A percentile compares a stretch with the other conserved stretches of the same genome.
Evolutionary conservation across 2,329 filamentous ascomycete species (phyloP).

Genomic region (Fusarium oxysporum): DNA sequence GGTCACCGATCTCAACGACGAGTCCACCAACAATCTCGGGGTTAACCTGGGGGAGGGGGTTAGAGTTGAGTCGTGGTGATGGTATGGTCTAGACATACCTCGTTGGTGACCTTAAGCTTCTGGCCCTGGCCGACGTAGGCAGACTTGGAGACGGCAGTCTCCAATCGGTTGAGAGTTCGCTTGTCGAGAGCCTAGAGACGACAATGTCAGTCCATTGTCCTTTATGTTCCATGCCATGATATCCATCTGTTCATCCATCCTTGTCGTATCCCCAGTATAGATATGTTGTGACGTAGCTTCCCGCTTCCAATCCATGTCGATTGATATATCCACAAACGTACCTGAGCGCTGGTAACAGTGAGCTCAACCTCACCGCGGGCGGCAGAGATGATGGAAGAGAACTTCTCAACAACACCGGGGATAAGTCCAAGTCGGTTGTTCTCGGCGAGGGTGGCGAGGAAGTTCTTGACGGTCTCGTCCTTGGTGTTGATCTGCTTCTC

Average conservation of each 20-base stretch:
- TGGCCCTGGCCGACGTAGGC: slow-evolving; percentile 88
- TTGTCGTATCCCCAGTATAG: background rate
- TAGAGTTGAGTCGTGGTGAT: background rate
- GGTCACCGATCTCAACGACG: slow-evolving; percentile 95
- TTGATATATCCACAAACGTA: slow-evolving; percentile 57
- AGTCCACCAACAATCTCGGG: slow-evolving; percentile 93
- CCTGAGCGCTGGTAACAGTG: slow-evolving; percentile 88
- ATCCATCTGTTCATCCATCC: slow-evolving; percentile 5
- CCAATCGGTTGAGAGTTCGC: slow-evolving; percentile 86
- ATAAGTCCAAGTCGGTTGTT: slow-evolving; percentile 94
- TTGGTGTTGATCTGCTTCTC: slow-evolving; percentile 81
- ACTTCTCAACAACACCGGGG: slow-evolving; percentile 87
- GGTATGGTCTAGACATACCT: slow-evolving; percentile 63
- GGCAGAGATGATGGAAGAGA: slow-evolving; percentile 86
- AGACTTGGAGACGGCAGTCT: slow-evolving; percentile 90
- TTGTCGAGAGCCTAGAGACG: slow-evolving; percentile 78
- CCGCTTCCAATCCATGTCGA: slow-evolving; percentile 9
- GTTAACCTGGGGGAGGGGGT: slow-evolving; percentile 74
- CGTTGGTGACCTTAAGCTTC: slow-evolving; percentile 97
- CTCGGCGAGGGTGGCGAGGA: slow-evolving; percentile 88
- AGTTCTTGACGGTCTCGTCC: slow-evolving; percentile 92
- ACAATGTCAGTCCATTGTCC: slow-evolving; percentile 32
- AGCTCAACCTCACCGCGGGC: slow-evolving; percentile 94
- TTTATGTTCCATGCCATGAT: background rate
- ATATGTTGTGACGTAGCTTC: slow-evolving; percentile 26